A percentile compares a stretch with the other conserved stretches of the same genome.
These are phyloP conservation scores for Bipolaris sorokiniana DNA, from an alignment of 2,329 filamentous ascomycete species.

Conservation along the genomic window DNA sequence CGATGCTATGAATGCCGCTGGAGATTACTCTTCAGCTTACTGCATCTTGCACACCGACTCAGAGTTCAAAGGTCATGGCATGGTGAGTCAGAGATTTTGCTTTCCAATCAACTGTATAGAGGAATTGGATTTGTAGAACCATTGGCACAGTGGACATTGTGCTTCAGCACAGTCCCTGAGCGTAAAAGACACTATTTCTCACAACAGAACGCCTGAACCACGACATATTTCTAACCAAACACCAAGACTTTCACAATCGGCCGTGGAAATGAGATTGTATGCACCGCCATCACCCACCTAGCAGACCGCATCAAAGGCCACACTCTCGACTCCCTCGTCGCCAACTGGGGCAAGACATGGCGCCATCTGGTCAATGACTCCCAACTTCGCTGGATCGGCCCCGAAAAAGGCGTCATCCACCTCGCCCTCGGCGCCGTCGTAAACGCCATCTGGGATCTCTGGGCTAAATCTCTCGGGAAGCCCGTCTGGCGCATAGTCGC, in stretches of 20 bases:
- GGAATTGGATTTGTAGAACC: neutral
- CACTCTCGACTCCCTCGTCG: slow-evolving; percentile 76
- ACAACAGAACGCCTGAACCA: neutral
- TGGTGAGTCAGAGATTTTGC: slow-evolving; percentile 64
- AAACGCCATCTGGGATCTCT: slow-evolving; percentile 94
- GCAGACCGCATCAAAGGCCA: slow-evolving; percentile 76
- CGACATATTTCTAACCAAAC: neutral
- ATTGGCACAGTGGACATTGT: neutral
- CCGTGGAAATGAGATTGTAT: slow-evolving; percentile 91
- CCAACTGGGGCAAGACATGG: slow-evolving; percentile 88
- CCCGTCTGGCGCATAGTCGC: slow-evolving; percentile 90
- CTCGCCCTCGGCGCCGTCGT: slow-evolving; percentile 87
- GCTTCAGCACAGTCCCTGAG: neutral
- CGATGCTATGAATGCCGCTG: slow-evolving; percentile 94
- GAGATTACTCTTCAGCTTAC: slow-evolving; percentile 94
- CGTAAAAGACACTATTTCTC: neutral
- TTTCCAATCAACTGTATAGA: neutral
- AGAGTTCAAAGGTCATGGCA: slow-evolving; percentile 73
- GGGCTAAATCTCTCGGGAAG: slow-evolving; percentile 84
- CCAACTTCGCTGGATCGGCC: slow-evolving; percentile 91
- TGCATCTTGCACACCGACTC: slow-evolving; percentile 87
- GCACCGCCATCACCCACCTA: slow-evolving; percentile 79
- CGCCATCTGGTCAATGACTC: slow-evolving; percentile 88
- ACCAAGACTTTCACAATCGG: slow-evolving; percentile 76
- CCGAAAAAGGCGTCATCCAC: slow-evolving; percentile 93